Conservation (phyloP, 2,329 filamentous ascomycete species). For the Ceratocystis smalleyi region DNA sequence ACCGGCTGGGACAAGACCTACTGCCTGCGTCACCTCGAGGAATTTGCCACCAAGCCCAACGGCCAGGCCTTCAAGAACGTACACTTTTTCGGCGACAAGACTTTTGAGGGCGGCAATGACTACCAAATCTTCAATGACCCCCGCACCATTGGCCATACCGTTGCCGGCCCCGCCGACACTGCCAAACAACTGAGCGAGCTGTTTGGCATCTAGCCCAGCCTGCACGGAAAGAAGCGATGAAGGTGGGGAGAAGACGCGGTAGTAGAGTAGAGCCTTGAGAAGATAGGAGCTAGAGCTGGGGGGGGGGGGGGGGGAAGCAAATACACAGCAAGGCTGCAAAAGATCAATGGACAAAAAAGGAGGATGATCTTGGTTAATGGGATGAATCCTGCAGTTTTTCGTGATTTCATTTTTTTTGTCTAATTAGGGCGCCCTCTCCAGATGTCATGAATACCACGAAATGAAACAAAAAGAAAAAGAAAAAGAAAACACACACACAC, state of each 20-base stretch:
- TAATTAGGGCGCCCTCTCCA: neutral
- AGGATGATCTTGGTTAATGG: neutral
- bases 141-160: conserved; percentile 71
- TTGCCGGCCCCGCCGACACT: conserved; percentile 70
- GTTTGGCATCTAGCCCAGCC: conserved; percentile 44
- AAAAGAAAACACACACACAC: no score
- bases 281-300: no score
- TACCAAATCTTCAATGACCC: conserved; percentile 79
- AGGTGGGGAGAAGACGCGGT: neutral
- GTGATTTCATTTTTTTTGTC: neutral
- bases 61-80: conserved; percentile 70
- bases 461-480: neutral
- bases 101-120: conserved; percentile 79
- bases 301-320: no score
- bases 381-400: neutral
- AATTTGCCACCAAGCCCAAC: conserved; percentile 53
- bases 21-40: conserved; percentile 75
- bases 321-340: no score
- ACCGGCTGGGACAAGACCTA: conserved; percentile 98
- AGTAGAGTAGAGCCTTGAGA: neutral
- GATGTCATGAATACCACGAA: neutral
- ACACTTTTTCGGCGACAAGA: conserved; percentile 99
- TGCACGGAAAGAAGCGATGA: neutral
- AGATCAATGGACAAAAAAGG: no score
- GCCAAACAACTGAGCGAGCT: conserved; percentile 63